Evolutionary conservation across 192 early-diverging fungal genomes (phyloP), one percentile per base, ranked within the genome.

Genomic region (Coemansia sp.): DNA sequence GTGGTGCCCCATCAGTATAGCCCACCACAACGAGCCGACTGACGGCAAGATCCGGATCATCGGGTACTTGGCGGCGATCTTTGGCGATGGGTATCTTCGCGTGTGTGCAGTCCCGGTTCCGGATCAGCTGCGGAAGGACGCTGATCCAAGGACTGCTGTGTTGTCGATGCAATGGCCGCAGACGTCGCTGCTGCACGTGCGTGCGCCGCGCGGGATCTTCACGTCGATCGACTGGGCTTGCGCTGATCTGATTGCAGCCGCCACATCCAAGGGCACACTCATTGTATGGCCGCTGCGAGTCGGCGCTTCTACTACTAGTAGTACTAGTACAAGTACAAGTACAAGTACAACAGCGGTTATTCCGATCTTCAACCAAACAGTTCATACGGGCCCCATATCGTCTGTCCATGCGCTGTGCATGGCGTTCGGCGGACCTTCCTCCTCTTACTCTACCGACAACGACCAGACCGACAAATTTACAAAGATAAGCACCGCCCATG

Each of bases 81-180:
- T 79, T 70, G 76, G 65, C 41, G 76, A 79, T 42, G 76, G 76
- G 1, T 31, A 40, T n/a, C 48, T 79, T 29, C 70, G 76, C 11
- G 67, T 73, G 3, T 61, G 58, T 6, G 67, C 64, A 0, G 70
- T 79, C 44, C 76, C 76, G 7, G 20, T 30, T 0, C 53, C 70
- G 9, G 34, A 45, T n/a, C 20, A 48, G 2, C 13, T 66, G 0
- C 61, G 68, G 1, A 17, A 27, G 17, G 45, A 36, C 33, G n/a
- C 15, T 0, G 11, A 11, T 14, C n/a, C 15, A 27, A 41, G 28
- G 6, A 27, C 34, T 29, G 4, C n/a, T 2, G 27, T 11, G 2
- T 11, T 61, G 20, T 61, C 33, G 22, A 17, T 79, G 57, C 63
- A 37, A 7, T 79, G 76, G 76, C 64, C 76, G 27, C 38, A 50